Evolutionary conservation across 2,329 filamentous ascomycete species (phyloP), one percentile per base, ranked within the genome.

Genomic region (Hortaea werneckii): DNA sequence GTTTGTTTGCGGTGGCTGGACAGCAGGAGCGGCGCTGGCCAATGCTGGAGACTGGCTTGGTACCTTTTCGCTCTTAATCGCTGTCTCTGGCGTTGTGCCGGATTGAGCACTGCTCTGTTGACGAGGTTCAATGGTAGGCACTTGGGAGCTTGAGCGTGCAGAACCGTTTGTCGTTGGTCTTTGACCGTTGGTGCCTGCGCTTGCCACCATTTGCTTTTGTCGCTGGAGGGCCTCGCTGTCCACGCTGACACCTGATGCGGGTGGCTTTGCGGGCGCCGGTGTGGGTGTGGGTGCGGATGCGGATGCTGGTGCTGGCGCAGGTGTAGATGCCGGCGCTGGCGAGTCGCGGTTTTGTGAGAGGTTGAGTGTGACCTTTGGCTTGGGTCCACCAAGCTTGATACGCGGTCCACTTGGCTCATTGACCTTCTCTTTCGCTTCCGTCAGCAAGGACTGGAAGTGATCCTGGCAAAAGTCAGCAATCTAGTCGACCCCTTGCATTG

Each of bases 341-440:
- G 60, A 62, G 41, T 50, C 47, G 27, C 58, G 58, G 32, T 58
- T 52, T 41, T 61, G 58, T 10, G 66, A 54, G 52, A 67, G 48
- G 61, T 66, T 50, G 53, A 65, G 43, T 42, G 64, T 53, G 62
- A 69, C 67, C 45, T 67, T 66, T 1, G 66, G 57, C 58, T 59
- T 74, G 66, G 45, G 65, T 47, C 62, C 57, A 37, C 76, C 72
- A 46, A 95, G 73, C 65, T 88, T 94, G 57, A 94, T 84, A 60
- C 87, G 87, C 32, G 84, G 79, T 57, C 82, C 79, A 1, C 76
- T 70, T 10, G 87, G 83, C 63, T 92, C 85, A 41, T 77, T 73
- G 12, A 90, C 85, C 46, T 75, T 75, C 40, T 75, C 75, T 62
- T 84, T 87, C 7, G 87, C 87, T 57, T 85, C 76, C 51, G 77